Evolutionary conservation across 257 asterid species (phyloP), one percentile per base, ranked within the genome.

Genomic region (Rubia yunnanensis): DNA sequence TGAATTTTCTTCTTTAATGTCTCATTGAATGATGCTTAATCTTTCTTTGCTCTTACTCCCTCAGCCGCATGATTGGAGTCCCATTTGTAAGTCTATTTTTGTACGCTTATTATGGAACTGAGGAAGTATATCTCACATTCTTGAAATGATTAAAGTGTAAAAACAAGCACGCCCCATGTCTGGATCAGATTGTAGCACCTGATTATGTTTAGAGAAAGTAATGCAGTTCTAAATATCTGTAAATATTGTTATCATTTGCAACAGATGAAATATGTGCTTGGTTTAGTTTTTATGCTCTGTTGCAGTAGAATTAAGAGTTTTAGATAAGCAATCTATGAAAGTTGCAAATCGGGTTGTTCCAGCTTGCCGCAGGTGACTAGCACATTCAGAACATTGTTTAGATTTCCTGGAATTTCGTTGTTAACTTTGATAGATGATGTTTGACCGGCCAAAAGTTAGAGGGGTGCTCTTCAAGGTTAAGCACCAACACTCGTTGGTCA

Each of bases 381-480:
- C 27, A 36, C 41, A 23, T 74, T 23, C 2, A 26, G 10, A 14
- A 31, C 46, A 30, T n/a, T 60, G 26, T 2, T 56, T 52, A 28
- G n/a, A 6, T 52, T 52, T 49, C 46, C 50, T 2, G 32, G 32
- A 46, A 17, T 7, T 7, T 64, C 10, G 18, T 10, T 20, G 9
- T 60, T 0, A n/a, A 8, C 35, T 3, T 32, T 28, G 31, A 60
- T 18, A 32, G 11, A 5, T 34, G 65, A 7, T 64, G 15, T 73
- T 77, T 73, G 69, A 71, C 89, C 85, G 96, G 91, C 79, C 95
- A 65, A 88, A 82, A 85, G 94, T 84, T 53, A 82, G 96, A 77
- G 97, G 97, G 65, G 96, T 79, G 70, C 71, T 88, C 76, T 76
- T 88, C 72, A 75, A 79, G 76, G 39, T 39, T 70, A 41, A 61